These are phyloP conservation scores for Lactuca saligna DNA, from an alignment of 129 eudicot species.

Conservation along the genomic window DNA sequence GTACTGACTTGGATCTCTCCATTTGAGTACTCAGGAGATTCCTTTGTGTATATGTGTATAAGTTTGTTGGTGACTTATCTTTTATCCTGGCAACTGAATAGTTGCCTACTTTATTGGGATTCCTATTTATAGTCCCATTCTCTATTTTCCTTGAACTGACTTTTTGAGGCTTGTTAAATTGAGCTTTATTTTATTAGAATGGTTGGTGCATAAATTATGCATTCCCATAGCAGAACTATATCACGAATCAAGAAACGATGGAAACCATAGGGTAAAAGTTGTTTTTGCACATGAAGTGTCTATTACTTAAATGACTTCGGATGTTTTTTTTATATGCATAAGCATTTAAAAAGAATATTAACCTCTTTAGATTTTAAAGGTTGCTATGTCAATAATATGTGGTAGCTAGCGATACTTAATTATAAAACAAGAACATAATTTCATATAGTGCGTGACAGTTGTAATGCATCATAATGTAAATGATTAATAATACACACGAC, in stretches of 20 bases:
- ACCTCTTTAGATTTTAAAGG: neutral
- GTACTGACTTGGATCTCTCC: constrained; percentile 20
- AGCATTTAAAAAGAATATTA: constrained; percentile 1
- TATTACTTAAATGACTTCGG: neutral
- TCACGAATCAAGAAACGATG: neutral
- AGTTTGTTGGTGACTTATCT: constrained; percentile 2
- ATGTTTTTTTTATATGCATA: neutral
- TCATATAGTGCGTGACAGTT: neutral
- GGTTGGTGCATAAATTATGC: constrained; percentile 8
- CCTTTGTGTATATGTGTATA: neutral
- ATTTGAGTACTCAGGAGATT: constrained; percentile 12
- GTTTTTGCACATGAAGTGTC: neutral
- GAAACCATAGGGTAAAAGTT: neutral
- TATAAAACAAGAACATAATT: too few species aligned
- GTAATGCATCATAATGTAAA: neutral
- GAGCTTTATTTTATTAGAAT: constrained; percentile 7
- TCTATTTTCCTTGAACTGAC: constrained; percentile 7
- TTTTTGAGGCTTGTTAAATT: constrained; percentile 10
- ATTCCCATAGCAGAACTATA: constrained; percentile 8
- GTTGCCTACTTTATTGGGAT: neutral
- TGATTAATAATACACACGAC: too few species aligned
- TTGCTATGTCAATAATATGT: neutral
- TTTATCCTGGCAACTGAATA: neutral
- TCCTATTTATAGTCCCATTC: constrained; percentile 24
- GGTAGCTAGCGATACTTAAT: neutral